Evolutionary conservation across 2,329 filamentous ascomycete species (phyloP), one percentile per base, ranked within the genome.

Genomic region (Xylaria multiplex): DNA sequence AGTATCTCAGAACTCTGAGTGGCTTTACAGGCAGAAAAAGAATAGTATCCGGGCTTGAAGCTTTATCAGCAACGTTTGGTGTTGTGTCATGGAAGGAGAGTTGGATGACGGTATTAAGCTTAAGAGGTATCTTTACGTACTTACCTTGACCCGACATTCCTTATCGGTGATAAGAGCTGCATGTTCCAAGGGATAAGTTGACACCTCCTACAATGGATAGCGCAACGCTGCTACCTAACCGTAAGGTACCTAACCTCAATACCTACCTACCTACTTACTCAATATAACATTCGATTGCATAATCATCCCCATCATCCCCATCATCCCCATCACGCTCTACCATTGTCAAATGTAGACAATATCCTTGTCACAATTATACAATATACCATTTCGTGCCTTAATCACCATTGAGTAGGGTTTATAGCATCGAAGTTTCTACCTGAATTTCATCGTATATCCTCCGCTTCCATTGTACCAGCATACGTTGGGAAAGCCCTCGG

Each of bases 91-190:
- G 43, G 24, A 62, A 52, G 58, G 58, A 48, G 43, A 37, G 45
- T 43, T 8, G 35, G 30, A 57, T 58, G 43, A 35, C 42, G 32
- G 45, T 40, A 42, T 35, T 37, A 32, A 27, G 11, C 35, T 2
- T 11, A 40, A 11, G 27, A 27, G 37, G 37, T 40, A 40, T 40
- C 13, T 14, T 13, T 32, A 58, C 22, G 49, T 42, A 52, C 46
- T 9, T 57, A 50, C 13, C 40, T 48, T 54, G 19, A 19, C 19
- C 19, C 27, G 53, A 57, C 16, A 30, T 49, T 60, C 42, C 61
- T 67, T 69, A 69, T 69, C 67, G n/a, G 48, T 27, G 64, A 69
- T 69, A 67, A 69, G 67, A 65, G 57, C 30, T 64, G 66, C 46
- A 49, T 66, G 27, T 27, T 27, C 27, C 27, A 27, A 27, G 27